Percentiles rank a stretch among this genome's conserved stretches.
These are phyloP conservation scores for Fusarium guadeloupense DNA, from an alignment of 2,329 filamentous ascomycete genomes.

Conservation along the genomic window DNA sequence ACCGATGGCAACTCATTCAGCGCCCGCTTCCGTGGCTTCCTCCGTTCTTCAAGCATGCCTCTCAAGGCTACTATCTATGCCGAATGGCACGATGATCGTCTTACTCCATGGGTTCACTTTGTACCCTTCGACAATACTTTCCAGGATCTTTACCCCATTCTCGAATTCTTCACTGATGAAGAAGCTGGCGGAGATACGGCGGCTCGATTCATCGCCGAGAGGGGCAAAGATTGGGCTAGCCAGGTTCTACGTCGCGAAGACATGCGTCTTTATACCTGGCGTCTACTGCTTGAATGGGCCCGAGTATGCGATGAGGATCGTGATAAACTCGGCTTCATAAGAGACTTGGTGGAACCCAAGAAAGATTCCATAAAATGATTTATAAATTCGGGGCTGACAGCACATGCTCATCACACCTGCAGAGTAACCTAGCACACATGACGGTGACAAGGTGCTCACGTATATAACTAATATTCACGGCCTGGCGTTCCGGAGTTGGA, in stretches of 20 bases:
- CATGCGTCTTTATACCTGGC: constrained; percentile 72
- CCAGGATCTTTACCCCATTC: constrained; percentile 70
- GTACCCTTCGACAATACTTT: constrained; percentile 76
- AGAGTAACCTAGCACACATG: constrained; percentile 2
- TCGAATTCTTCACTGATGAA: constrained; percentile 72
- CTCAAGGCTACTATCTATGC: constrained; percentile 77
- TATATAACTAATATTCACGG: constrained; percentile 40
- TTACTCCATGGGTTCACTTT: constrained; percentile 77
- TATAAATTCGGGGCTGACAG: constrained; percentile 1
- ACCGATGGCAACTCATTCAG: constrained; percentile 75
- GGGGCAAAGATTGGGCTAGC: constrained; percentile 69
- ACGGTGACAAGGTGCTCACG: constrained; percentile 10
- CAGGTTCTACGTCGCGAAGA: constrained; percentile 70
- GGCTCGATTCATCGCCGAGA: constrained; percentile 68
- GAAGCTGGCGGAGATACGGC: constrained; percentile 58
- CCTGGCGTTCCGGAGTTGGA: constrained; percentile 41
- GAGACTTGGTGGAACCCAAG: constrained; percentile 48
- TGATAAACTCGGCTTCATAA: constrained; percentile 55
- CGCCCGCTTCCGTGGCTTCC: constrained; percentile 69
- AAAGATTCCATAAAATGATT: constrained; percentile 27
- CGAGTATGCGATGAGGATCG: constrained; percentile 58
- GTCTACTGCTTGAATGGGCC: constrained; percentile 68
- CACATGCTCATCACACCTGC: constrained; percentile 16
- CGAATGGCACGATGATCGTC: constrained; percentile 78
- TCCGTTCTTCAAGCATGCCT: constrained; percentile 70